Percentiles rank a stretch among this genome's conserved stretches.
Conservation (phyloP, 1,284 basidiomycete species). For the Rhodotorula sp. region DNA sequence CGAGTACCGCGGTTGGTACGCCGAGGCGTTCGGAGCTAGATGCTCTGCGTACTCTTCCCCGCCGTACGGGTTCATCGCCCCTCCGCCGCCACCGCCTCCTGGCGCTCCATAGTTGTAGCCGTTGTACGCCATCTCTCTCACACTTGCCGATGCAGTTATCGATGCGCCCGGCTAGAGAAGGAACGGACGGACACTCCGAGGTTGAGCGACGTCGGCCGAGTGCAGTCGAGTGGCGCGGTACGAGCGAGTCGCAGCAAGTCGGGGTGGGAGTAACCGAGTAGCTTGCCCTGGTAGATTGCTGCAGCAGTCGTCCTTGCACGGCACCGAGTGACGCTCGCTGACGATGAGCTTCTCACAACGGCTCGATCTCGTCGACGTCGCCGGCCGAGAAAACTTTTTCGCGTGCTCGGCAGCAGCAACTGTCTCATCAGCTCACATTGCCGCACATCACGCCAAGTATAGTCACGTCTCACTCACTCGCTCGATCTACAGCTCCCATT, state of each 20-base stretch:
- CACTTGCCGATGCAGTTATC: not conserved
- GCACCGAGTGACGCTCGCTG: too few relatives aligned
- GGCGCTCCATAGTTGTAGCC: not conserved
- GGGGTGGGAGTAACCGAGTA: too few relatives aligned
- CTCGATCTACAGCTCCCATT: too few relatives aligned
- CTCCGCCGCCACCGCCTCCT: not conserved
- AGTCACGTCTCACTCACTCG: too few relatives aligned
- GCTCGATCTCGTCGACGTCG: too few relatives aligned
- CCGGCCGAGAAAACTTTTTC: too few relatives aligned
- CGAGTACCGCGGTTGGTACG: constrained; percentile 10
- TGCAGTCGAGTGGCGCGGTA: not conserved
- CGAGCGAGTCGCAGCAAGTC: not conserved
- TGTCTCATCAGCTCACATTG: too few relatives aligned
- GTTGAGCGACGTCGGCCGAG: not conserved
- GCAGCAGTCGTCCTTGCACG: too few relatives aligned
- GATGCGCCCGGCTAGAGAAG: not conserved
- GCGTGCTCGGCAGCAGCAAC: too few relatives aligned
- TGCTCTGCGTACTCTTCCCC: constrained; percentile 20
- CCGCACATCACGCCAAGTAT: too few relatives aligned
- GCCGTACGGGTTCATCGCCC: constrained; percentile 4
- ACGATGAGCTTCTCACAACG: not conserved
- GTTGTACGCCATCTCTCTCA: constrained; percentile 7
- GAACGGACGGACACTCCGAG: not conserved
- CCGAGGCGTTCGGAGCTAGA: not conserved
- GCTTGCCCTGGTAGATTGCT: too few relatives aligned